phyloP scores from a whole-genome alignment of 495 filamentous ascomycete species.

The Lophiotrema nucula region DNA sequence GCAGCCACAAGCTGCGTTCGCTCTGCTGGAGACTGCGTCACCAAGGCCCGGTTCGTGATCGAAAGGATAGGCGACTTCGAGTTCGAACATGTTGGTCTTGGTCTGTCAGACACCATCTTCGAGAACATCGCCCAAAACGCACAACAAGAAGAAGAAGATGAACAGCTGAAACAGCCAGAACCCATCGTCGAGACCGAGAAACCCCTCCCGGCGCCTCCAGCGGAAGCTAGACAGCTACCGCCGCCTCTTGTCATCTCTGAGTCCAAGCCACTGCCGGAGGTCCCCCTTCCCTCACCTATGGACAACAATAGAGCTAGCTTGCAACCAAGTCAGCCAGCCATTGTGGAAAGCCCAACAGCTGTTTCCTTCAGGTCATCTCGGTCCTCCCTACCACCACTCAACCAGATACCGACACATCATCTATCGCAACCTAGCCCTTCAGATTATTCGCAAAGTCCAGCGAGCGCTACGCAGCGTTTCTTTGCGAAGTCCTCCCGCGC shows the following conservation, averaged over 20 bases:
- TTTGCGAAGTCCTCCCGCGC: slow-evolving; percentile 36
- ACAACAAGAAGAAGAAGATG: slow-evolving; percentile 11
- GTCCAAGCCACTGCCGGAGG: slow-evolving; percentile 37
- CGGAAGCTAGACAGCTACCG: slow-evolving; percentile 13
- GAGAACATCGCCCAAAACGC: slow-evolving; percentile 17
- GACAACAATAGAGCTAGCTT: slow-evolving; percentile 11
- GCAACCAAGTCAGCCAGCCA: slow-evolving; percentile 20
- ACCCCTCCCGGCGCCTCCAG: slow-evolving; percentile 34
- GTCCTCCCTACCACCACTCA: slow-evolving; percentile 35
- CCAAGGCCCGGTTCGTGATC: slow-evolving; percentile 79
- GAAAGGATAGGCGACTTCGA: slow-evolving; percentile 94
- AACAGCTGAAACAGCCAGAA: slow-evolving; percentile 1
- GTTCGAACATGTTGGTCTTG: slow-evolving; percentile 52
- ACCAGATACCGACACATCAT: slow-evolving; percentile 38
- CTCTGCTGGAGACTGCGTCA: slow-evolving; percentile 84
- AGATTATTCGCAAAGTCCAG: slow-evolving; percentile 34
- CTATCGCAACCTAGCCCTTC: slow-evolving; percentile 44
- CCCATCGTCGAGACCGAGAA: slow-evolving; percentile 29
- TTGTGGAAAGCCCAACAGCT: slow-evolving; percentile 33
- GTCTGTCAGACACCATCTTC: slow-evolving; percentile 37
- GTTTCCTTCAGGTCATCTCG: slow-evolving; percentile 35
- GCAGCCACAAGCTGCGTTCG: slow-evolving; percentile 89
- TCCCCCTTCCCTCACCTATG: slow-evolving; percentile 30
- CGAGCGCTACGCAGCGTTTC: slow-evolving; percentile 28
- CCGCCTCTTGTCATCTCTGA: slow-evolving; percentile 35